Evolutionary conservation across 768 basidiomycete species (phyloP).

Genomic region (Lactarius tabidus): DNA sequence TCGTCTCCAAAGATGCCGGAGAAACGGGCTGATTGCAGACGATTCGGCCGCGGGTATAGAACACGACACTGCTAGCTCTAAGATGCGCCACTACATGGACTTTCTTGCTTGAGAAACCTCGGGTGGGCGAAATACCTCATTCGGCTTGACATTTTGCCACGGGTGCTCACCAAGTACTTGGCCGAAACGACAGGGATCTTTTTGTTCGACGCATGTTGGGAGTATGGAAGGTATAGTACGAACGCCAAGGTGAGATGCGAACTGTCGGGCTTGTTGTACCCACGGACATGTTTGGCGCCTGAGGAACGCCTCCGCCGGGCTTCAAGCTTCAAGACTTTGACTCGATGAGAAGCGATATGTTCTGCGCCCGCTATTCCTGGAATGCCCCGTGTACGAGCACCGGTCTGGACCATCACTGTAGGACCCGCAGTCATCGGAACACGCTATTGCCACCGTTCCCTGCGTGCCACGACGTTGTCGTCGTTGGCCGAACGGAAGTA

Average conservation of each 20-base stretch:
- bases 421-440: not conserved
- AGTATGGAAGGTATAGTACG: not conserved
- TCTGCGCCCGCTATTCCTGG: constrained; percentile 7
- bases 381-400: not conserved
- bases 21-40: not conserved
- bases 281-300: not conserved
- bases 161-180: not conserved
- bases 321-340: not conserved
- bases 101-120: not conserved
- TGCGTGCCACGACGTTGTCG: not conserved
- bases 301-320: constrained; percentile 1
- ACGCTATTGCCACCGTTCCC: not conserved
- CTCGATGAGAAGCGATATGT: not conserved
- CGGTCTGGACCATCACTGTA: constrained; percentile 6
- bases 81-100: not conserved
- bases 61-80: not conserved
- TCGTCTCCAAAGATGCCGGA: not conserved
- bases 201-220: not conserved
- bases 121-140: constrained; percentile 9
- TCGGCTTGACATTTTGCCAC: constrained; percentile 6
- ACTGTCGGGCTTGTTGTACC: not conserved
- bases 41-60: not conserved
- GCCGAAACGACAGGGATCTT: not conserved
- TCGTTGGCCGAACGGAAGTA: not conserved
- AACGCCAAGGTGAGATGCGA: not conserved